Evolutionary conservation across 2,329 filamentous ascomycete species (phyloP).

Genomic region (Phyllosticta capitalensis): DNA sequence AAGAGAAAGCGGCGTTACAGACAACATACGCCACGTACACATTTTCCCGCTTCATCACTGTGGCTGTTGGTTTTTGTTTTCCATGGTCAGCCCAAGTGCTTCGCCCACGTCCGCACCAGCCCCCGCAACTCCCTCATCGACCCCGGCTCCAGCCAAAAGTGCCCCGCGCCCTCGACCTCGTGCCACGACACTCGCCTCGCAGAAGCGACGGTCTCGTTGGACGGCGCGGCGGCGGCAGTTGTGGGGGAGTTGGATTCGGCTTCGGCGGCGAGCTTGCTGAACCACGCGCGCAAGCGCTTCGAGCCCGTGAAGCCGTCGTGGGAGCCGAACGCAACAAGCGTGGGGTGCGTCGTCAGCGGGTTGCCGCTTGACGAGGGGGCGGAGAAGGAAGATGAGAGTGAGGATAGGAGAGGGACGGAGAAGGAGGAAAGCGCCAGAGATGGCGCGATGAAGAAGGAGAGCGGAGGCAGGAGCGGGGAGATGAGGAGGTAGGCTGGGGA

Average conservation of each 20-base stretch:
- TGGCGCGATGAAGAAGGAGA: constrained; percentile 28
- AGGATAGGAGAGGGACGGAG: constrained; percentile 1
- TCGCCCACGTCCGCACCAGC: constrained; percentile 33
- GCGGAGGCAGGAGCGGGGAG: constrained; percentile 37
- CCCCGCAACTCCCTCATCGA: constrained; percentile 31
- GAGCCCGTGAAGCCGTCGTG: constrained; percentile 63
- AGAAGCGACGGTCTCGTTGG: constrained; percentile 34
- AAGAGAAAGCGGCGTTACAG: too few species aligned
- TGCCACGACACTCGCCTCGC: not conserved
- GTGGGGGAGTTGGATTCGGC: not conserved
- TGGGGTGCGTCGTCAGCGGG: constrained; percentile 23
- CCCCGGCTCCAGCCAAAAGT: constrained; percentile 40
- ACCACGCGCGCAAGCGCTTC: constrained; percentile 59
- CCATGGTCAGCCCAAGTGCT: too few species aligned
- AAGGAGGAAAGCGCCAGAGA: constrained; percentile 3
- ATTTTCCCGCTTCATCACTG: too few species aligned
- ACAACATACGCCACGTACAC: too few species aligned
- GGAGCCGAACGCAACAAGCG: constrained; percentile 65
- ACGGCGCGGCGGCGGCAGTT: constrained; percentile 19
- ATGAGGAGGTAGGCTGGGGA: constrained; percentile 33
- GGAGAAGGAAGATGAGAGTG: not conserved
- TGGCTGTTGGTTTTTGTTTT: too few species aligned
- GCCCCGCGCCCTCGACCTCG: constrained; percentile 41
- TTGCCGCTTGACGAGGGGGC: not conserved
- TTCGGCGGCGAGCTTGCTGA: constrained; percentile 38